Percentiles rank a stretch among this genome's conserved stretches.
These are phyloP conservation scores for Erigeron canadensis DNA, from an alignment of 129 eudicot species.

Conservation along the genomic window DNA sequence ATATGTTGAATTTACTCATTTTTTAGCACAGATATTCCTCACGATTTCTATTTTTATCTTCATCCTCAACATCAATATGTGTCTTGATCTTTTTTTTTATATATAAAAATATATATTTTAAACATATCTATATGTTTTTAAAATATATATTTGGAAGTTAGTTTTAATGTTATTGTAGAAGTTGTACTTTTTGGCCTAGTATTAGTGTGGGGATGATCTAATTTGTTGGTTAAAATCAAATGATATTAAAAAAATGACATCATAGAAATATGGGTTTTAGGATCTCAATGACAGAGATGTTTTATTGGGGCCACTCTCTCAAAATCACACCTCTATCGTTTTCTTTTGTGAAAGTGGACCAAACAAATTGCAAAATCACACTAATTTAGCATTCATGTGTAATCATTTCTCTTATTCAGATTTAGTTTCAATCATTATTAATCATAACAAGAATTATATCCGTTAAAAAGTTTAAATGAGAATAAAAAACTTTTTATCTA, in stretches of 20 bases:
- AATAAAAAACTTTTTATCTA: too few relatives aligned
- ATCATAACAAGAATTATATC: not conserved
- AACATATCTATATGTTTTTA: too few relatives aligned
- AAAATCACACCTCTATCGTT: constrained; percentile 19
- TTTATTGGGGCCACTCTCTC: constrained; percentile 38
- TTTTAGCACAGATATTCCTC: too few relatives aligned
- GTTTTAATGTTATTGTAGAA: constrained; percentile 23
- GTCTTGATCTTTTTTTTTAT: not conserved
- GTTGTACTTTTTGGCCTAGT: constrained; percentile 34
- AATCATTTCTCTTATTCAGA: too few relatives aligned
- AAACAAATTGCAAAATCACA: constrained; percentile 16
- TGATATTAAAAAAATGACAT: constrained; percentile 44
- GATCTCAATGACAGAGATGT: constrained; percentile 51
- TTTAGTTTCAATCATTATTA: too few relatives aligned
- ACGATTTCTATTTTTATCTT: too few relatives aligned
- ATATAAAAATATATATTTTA: not conserved
- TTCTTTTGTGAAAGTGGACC: constrained; percentile 27
- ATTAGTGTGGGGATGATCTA: constrained; percentile 39
- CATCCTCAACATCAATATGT: too few relatives aligned
- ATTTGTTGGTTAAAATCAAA: constrained; percentile 39
- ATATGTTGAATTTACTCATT: too few relatives aligned
- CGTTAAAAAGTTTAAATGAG: too few relatives aligned
- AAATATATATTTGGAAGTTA: constrained; percentile 25
- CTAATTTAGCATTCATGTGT: constrained; percentile 30
- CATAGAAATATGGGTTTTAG: constrained; percentile 49